Evolutionary conservation across 2,329 filamentous ascomycete genomes (phyloP).

Genomic region (Fusarium sp.): DNA sequence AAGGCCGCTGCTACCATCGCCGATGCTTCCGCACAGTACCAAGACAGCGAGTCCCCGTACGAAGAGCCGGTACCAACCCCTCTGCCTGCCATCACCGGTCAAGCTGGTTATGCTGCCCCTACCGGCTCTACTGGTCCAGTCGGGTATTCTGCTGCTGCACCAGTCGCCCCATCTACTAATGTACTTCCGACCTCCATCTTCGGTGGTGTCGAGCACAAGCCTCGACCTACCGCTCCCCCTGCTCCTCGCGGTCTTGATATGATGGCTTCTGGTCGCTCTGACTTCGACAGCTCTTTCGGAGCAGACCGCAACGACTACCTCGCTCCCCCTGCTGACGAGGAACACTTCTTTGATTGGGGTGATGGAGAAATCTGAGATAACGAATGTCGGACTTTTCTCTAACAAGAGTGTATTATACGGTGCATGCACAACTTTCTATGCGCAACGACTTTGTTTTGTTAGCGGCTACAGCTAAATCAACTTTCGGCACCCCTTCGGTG

Average conservation of each 20-base stretch:
- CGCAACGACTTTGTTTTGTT: constrained; percentile 14
- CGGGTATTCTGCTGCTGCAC: background rate
- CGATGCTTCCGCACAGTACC: constrained; percentile 44
- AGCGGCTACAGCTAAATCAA: constrained; percentile 13
- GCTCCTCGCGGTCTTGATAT: constrained; percentile 4
- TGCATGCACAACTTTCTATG: background rate
- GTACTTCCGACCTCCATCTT: constrained; percentile 36
- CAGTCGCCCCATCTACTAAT: background rate
- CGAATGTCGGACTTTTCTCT: background rate
- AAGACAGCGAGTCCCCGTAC: constrained; percentile 47
- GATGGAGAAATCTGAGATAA: constrained; percentile 54
- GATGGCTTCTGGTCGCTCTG: background rate
- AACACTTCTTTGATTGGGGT: constrained; percentile 32
- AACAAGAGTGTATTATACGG: constrained; percentile 24
- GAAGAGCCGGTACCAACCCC: constrained; percentile 30
- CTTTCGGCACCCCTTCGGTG: constrained; percentile 9
- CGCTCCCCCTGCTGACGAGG: constrained; percentile 9
- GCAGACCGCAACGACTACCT: background rate
- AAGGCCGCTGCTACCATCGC: constrained; percentile 53
- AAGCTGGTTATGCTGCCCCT: background rate
- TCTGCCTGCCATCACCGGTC: constrained; percentile 7
- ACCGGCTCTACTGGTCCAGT: no score
- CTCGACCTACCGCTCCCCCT: background rate
- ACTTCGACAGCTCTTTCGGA: constrained; percentile 1
- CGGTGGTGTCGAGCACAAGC: constrained; percentile 40